These are phyloP conservation scores for Polytolypa hystricis DNA, from an alignment of 2,329 filamentous ascomycete genomes.

Conservation along the genomic window DNA sequence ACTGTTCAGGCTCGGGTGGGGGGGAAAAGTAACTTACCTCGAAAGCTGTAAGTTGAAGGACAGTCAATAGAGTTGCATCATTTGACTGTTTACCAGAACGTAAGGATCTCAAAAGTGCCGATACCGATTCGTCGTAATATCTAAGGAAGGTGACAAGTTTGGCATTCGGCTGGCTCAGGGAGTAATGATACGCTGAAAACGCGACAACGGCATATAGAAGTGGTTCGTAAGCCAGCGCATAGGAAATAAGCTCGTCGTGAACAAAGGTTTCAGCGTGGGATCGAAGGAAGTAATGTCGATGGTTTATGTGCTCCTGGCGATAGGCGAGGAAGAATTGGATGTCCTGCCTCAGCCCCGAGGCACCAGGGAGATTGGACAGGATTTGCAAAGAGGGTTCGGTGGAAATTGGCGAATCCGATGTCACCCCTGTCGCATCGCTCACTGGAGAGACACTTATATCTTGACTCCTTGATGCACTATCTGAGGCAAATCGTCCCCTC, in stretches of 20 bases:
- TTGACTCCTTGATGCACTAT: constrained; percentile 26
- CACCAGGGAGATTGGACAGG: constrained; percentile 15
- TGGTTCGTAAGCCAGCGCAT: constrained; percentile 67
- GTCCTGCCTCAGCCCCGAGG: constrained; percentile 43
- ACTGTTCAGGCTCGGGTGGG: not conserved
- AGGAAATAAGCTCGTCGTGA: constrained; percentile 55
- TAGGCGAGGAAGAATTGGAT: constrained; percentile 69
- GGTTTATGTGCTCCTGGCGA: constrained; percentile 63
- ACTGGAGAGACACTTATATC: constrained; percentile 43
- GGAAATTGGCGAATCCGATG: constrained; percentile 25
- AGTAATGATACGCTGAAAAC: constrained; percentile 79
- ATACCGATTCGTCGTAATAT: constrained; percentile 85
- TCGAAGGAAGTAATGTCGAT: constrained; percentile 73
- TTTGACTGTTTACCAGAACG: constrained; percentile 59
- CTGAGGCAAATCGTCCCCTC: constrained; percentile 19
- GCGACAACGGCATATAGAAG: constrained; percentile 77
- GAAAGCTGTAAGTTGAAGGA: constrained; percentile 83
- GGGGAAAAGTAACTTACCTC: constrained; percentile 48
- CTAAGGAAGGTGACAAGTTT: constrained; percentile 71
- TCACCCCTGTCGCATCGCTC: constrained; percentile 34
- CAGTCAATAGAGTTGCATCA: constrained; percentile 68
- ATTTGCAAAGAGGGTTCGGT: constrained; percentile 16
- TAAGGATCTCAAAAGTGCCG: constrained; percentile 59
- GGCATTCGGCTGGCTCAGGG: constrained; percentile 57
- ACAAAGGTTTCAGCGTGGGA: constrained; percentile 64